Base-by-base conservation (phyloP, 306 rosid species). In the Lupinus albus region DNA sequence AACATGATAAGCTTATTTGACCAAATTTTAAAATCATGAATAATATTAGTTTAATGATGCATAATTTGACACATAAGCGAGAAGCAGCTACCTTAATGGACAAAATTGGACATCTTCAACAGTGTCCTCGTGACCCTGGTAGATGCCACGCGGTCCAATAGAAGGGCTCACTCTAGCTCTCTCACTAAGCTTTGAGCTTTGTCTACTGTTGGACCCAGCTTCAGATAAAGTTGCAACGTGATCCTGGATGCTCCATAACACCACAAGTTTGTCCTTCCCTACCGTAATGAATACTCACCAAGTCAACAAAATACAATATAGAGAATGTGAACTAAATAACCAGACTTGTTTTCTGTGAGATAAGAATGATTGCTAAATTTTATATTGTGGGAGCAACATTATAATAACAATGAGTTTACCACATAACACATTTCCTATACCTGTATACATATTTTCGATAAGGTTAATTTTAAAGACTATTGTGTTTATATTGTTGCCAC, bases 21-120 rank as follows among this genome's bases (percentile, higher is more conserved):
- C 35, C 41, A 56, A 64, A 30, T 36, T 17, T 11, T 20, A 75
- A 52, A 28, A 13, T 50, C 28, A 53, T 46, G n/a, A 30, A 68
- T 20, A 60, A 48, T 17, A 20, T 3, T 28, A 42, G 70, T 54
- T 56, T n/a, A 57, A 61, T 11, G 16, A 21, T 14, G 17, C 56
- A 68, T 33, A 56, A 10, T 41, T 39, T 68, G 73, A 45, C 50
- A 68, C 52, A 51, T 38, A 45, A 55, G 64, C 44, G 21, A 59
- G 47, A 71, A 63, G 51, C 35, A 38, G 33, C 72, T 79, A 94
- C 99, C 95, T 94, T 72, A 97, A 81, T 12, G 97, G 97, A 83
- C 97, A 94, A 78, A 90, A 94, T 39, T 95, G 82, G 74, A 94
- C 99, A 82, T 94, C 99, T 81, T 94, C 99, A 71, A 94, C 97